Percentiles rank a stretch among this genome's conserved stretches.
phyloP scores from a whole-genome alignment of 129 eudicot genomes.

The Arctium lappa region DNA sequence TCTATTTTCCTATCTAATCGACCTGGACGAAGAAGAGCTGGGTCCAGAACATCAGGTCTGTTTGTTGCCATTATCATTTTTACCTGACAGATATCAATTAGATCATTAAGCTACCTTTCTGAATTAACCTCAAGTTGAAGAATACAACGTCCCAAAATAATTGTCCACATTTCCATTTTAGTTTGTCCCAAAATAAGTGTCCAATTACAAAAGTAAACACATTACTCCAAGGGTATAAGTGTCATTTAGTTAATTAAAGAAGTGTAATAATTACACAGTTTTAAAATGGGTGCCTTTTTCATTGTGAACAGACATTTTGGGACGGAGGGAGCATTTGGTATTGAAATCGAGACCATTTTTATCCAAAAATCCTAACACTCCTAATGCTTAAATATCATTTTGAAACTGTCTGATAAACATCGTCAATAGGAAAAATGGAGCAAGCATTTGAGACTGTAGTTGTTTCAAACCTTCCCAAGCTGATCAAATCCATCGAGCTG shows the following conservation, averaged over 20 bases:
- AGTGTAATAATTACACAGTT: background rate
- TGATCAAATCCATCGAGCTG: constrained; percentile 98
- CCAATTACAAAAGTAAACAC: background rate
- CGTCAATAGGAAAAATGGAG: background rate
- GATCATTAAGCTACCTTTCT: background rate
- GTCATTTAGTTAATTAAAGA: background rate
- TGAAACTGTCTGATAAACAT: background rate
- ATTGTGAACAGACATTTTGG: background rate
- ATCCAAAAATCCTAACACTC: background rate
- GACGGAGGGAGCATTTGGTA: background rate
- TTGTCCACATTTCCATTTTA: background rate
- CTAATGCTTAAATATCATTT: background rate
- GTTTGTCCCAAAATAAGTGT: background rate
- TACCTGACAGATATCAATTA: constrained; percentile 43
- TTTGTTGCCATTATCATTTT: constrained; percentile 99
- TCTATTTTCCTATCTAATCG: constrained; percentile 93
- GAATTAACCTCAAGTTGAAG: background rate
- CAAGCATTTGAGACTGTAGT: background rate
- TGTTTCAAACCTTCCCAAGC: constrained; percentile 77
- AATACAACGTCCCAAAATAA: background rate
- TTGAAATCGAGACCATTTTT: background rate
- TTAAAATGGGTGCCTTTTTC: background rate
- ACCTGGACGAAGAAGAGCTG: constrained; percentile 99
- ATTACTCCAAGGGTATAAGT: background rate
- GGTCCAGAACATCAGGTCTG: constrained; percentile 98